These are phyloP conservation scores for Rhodotorula sp. DNA, from an alignment of 1,284 basidiomycete species.

Conservation along the genomic window DNA sequence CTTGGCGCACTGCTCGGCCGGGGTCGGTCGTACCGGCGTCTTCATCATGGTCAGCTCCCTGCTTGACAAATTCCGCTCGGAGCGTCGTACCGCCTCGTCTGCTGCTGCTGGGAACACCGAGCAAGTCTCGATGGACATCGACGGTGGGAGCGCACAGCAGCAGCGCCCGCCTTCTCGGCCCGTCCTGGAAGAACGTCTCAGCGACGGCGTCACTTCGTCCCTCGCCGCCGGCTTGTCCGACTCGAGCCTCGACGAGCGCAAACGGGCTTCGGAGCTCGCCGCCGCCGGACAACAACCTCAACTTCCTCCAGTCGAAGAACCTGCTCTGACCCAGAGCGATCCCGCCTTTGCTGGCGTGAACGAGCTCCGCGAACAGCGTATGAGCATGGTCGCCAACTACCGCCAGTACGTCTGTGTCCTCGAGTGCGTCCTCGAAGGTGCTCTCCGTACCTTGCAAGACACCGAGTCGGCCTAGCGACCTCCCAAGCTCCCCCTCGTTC, in stretches of 20 bases:
- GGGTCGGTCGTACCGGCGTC: conserved; percentile 86
- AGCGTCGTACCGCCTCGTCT: not conserved
- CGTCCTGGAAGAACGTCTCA: not conserved
- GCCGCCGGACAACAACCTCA: not conserved
- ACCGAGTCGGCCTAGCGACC: not conserved
- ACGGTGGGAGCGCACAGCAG: not conserved
- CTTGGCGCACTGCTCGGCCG: conserved; percentile 64
- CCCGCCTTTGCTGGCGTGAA: conserved; percentile 42
- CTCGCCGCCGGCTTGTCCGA: conserved; percentile 23
- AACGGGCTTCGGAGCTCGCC: conserved; percentile 1
- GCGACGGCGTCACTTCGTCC: conserved; percentile 21
- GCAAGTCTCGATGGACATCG: conserved; percentile 31
- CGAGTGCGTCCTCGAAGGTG: conserved; percentile 42
- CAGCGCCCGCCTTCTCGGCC: not conserved
- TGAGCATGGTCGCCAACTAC: conserved; percentile 48
- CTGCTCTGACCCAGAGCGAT: conserved; percentile 29
- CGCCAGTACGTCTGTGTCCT: conserved; percentile 45
- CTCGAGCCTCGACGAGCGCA: conserved; percentile 3
- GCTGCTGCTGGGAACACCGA: not conserved
- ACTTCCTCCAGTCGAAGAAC: conserved; percentile 4
- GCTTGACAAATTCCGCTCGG: conserved; percentile 66
- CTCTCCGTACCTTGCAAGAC: not conserved
- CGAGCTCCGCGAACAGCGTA: conserved; percentile 46
- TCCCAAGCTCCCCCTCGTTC: not conserved
- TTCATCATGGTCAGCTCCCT: conserved; percentile 87